Evolutionary conservation across 805 yeast species (phyloP).

Genomic region (Yarrowia yakushimensis): DNA sequence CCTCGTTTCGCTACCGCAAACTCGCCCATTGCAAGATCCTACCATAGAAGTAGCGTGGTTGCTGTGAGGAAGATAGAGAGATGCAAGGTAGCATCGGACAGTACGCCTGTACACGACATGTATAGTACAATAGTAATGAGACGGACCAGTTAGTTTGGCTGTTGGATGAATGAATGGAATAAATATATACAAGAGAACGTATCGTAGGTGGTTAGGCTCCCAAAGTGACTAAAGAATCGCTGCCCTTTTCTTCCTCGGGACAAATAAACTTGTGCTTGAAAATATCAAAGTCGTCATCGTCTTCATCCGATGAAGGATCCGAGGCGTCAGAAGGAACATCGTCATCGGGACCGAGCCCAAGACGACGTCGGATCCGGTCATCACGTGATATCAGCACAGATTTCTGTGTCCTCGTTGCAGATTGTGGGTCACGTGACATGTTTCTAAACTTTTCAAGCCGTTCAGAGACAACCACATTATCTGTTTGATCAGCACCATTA

Average conservation of each 20-base stretch:
- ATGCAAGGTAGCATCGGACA: neutral
- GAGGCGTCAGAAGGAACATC: slow-evolving; percentile 16
- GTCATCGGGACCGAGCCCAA: neutral
- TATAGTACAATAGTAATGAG: neutral
- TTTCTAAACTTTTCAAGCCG: neutral
- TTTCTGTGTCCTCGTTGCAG: neutral
- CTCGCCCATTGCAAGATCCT: no score
- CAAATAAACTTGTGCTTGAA: slow-evolving; percentile 5
- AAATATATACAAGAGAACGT: neutral
- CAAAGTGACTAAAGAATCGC: slow-evolving; percentile 15
- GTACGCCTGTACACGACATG: neutral
- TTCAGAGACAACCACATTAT: neutral
- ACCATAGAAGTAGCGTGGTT: slow-evolving; percentile 11
- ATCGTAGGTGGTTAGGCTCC: neutral
- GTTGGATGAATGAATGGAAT: neutral
- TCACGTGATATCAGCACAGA: neutral
- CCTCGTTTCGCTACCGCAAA: no score
- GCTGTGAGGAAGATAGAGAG: neutral
- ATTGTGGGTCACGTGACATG: no score
- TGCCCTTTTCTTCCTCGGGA: slow-evolving; percentile 3
- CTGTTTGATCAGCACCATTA: neutral
- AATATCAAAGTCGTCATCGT: slow-evolving; percentile 10
- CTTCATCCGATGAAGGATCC: neutral
- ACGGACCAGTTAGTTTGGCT: neutral
- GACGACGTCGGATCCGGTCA: neutral